Base-by-base conservation (phyloP, 805 yeast genomes). In the Yamadazyma kitorensis region DNA sequence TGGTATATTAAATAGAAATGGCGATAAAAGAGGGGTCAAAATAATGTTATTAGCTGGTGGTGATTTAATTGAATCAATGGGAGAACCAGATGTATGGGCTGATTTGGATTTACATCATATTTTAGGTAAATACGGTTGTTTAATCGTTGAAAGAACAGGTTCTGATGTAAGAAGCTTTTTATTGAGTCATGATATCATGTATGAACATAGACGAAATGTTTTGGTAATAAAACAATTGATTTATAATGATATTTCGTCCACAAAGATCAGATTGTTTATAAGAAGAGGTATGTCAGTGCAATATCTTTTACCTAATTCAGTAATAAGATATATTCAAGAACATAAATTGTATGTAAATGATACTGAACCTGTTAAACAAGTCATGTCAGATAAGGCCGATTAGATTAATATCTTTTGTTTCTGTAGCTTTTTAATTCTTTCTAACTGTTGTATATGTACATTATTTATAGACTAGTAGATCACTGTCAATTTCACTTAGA, bases 81-180 rank as follows among this genome's bases (percentile, higher is more conserved):
- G 98, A n/a, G 98, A 93, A 61, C 98, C 98, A 15, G 93, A 91
- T 51, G 98, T 93, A 24, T 93, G 98, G 98, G 95, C 95, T 1
- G 98, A 91, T 57, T 82, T 75, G 38, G 98, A 93, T 60, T 70
- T 93, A 50, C 95, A 88, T 51, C 98, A 93, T 57, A 93, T 93
- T 29, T 70, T 93, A 47, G 98, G 98, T 17, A 82, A 85, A 42
- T 93, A 93, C 59, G 98, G 98, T 3, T 93, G 98, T 64, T 67
- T 93, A 43, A 93, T 93, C 31, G 96, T 93, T 15, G 98, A 93
- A 67, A 74, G 98, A 48, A 91, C 98, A 0, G 98, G 98, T 5
- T 73, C 93, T 7, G 98, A 93, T 61, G 98, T 93, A 33, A 76
- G 98, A 51, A 80, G 88, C 24, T 93, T 93, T 70, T 64, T 93